Percentiles rank a stretch among this genome's conserved stretches.
phyloP scores from a whole-genome alignment of 1,284 basidiomycete genomes.

The Cystobasidium slooffiae region DNA sequence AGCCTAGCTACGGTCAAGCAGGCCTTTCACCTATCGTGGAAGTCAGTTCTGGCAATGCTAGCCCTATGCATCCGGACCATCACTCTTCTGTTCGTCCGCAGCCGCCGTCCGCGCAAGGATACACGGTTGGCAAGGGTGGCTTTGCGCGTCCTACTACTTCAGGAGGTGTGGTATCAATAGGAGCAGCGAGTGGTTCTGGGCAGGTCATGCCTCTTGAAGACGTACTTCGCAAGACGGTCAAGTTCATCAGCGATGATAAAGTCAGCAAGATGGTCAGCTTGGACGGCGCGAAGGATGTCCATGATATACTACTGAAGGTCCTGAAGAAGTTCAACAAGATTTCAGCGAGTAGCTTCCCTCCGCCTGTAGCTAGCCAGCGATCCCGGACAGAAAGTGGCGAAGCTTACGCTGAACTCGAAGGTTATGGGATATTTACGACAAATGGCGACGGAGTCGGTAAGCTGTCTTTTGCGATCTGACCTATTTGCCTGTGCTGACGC shows the following conservation, averaged over 20 bases:
- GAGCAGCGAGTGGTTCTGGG: constrained; percentile 42
- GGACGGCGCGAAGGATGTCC: constrained; percentile 73
- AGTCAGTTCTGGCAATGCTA: not conserved
- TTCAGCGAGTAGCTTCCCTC: constrained; percentile 28
- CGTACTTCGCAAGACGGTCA: constrained; percentile 77
- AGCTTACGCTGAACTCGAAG: constrained; percentile 66
- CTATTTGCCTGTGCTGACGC: constrained; percentile 10
- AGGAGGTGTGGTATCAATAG: constrained; percentile 48
- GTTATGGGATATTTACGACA: constrained; percentile 79
- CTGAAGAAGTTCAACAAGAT: constrained; percentile 83
- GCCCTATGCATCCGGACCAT: constrained; percentile 16
- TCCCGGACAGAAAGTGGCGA: constrained; percentile 61
- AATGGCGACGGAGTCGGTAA: constrained; percentile 66
- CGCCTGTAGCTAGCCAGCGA: not conserved
- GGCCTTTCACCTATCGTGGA: constrained; percentile 33
- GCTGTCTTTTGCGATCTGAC: constrained; percentile 47
- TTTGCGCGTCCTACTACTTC: constrained; percentile 56
- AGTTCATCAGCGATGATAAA: constrained; percentile 80
- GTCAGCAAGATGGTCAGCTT: constrained; percentile 76
- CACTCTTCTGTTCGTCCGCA: not conserved
- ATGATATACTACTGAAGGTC: constrained; percentile 82
- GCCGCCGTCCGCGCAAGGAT: constrained; percentile 51
- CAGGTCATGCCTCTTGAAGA: constrained; percentile 68
- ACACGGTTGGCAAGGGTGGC: constrained; percentile 65
- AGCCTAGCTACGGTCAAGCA: constrained; percentile 8